Base-by-base conservation (phyloP, 257 asterid species). In the Solanum verrucosum region DNA sequence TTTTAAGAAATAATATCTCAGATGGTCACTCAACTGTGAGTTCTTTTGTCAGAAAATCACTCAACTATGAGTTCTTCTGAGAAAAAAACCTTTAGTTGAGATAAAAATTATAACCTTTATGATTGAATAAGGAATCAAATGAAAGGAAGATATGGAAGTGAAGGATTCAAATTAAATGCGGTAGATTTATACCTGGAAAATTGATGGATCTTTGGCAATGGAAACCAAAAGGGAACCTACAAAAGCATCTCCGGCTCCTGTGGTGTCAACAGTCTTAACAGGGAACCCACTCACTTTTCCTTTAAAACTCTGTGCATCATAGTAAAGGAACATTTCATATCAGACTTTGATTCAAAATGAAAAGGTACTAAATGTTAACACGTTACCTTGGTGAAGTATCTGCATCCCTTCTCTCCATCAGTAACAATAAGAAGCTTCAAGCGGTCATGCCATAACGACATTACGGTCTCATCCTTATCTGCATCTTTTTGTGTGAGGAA, bases 221-320 rank as follows among this genome's bases (percentile, higher is more conserved):
- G 92, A 89, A 42, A 87, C 89, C 34, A 92, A 87, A 63, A 92
- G 89, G 11, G 94, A 65, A 9, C 94, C 94, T 9, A 92, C 94
- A 77, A 92, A 92, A 33, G 94, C 81, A 42, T 92, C 94, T 10
- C 94, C 94, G 0, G 94, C 94, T 4, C 94, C 94, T 8, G 94
- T 92, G 67, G 94, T 92, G 89, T 92, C 94, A 1, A 92, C 34
- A 25, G 94, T 60, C 86, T 90, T 92, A 84, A 92, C 94, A 15
- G 83, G 3, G 31, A 73, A 91, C 20, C 93, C 93, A 37, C 29
- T 84, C 31, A 90, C 91, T 31, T 85, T 90, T 9, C 93, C 92
- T 87, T 87, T 88, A 86, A 87, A 90, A 40, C 70, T 74, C 92
- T 91, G 87, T 49, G 13, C 42, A 25, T 74, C 7, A 68, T 40